Percentiles rank a stretch among this genome's conserved stretches.
phyloP scores from a whole-genome alignment of 495 filamentous ascomycete genomes.

The Arthonia radiata region DNA sequence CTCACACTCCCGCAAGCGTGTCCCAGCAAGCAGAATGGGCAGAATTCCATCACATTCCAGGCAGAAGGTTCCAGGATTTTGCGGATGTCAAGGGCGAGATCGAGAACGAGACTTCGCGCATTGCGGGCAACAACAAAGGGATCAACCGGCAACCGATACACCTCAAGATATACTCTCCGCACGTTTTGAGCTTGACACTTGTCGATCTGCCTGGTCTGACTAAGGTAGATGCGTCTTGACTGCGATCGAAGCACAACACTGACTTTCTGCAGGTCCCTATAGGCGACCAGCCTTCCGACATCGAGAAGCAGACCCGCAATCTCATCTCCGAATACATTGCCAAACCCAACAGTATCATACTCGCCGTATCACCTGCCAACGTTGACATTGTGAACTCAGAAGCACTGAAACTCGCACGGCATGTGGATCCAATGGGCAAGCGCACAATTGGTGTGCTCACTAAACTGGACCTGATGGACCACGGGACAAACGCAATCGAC shows the following conservation, averaged over 20 bases:
- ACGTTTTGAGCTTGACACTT: slow-evolving; percentile 87
- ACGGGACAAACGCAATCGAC: slow-evolving; percentile 93
- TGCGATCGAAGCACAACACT: slow-evolving; percentile 8
- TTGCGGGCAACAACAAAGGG: slow-evolving; percentile 94
- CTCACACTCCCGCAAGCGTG: slow-evolving; percentile 43
- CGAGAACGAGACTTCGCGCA: slow-evolving; percentile 82
- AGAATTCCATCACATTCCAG: slow-evolving; percentile 86
- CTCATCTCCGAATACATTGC: slow-evolving; percentile 97
- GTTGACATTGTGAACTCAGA: slow-evolving; percentile 98
- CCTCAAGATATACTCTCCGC: slow-evolving; percentile 93
- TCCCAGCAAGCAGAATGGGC: slow-evolving; percentile 69
- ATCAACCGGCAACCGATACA: slow-evolving; percentile 97
- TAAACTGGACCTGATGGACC: slow-evolving; percentile 96
- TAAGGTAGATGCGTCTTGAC: slow-evolving; percentile 32
- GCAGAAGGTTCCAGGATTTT: slow-evolving; percentile 81
- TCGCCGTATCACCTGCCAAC: slow-evolving; percentile 93
- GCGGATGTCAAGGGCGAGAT: slow-evolving; percentile 84
- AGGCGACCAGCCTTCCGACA: slow-evolving; percentile 91
- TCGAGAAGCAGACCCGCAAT: slow-evolving; percentile 94
- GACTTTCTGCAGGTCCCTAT: slow-evolving; percentile 57
- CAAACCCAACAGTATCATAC: slow-evolving; percentile 94
- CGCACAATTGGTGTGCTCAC: slow-evolving; percentile 94
- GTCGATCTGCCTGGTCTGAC: slow-evolving; percentile 92
- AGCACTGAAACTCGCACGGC: slow-evolving; percentile 82
- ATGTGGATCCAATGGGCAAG: slow-evolving; percentile 86